Percentiles rank a stretch among this genome's conserved stretches.
phyloP scores from a whole-genome alignment of 2,329 filamentous ascomycete species.

The Metarhizium rileyi region DNA sequence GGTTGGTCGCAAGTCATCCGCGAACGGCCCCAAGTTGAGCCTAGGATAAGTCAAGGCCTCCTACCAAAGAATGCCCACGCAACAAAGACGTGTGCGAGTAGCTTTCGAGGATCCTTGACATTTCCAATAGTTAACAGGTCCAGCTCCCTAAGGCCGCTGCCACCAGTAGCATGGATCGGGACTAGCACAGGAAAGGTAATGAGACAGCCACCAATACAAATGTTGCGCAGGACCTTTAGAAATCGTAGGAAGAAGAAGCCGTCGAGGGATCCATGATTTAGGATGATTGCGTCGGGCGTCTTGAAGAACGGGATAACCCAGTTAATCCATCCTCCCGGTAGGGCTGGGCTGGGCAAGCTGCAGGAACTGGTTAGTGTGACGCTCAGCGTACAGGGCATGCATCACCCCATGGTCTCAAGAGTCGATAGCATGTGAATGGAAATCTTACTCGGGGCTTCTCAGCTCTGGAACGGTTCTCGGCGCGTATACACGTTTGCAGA shows the following conservation, averaged over 20 bases:
- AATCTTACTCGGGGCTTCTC: slow-evolving; percentile 30
- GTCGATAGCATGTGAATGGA: background rate
- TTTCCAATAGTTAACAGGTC: slow-evolving; percentile 75
- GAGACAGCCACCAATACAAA: slow-evolving; percentile 72
- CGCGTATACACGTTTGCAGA: slow-evolving; percentile 42
- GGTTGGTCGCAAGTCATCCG: background rate
- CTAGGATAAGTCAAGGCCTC: background rate
- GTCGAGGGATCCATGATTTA: slow-evolving; percentile 88
- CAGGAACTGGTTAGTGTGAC: background rate
- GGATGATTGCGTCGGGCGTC: slow-evolving; percentile 64
- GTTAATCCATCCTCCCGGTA: slow-evolving; percentile 53
- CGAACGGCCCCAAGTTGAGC: no score
- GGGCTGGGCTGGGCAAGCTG: slow-evolving; percentile 48
- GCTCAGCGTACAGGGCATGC: background rate
- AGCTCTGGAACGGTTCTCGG: slow-evolving; percentile 42
- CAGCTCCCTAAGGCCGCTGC: slow-evolving; percentile 53
- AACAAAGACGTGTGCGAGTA: slow-evolving; percentile 74
- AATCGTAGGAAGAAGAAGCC: slow-evolving; percentile 83
- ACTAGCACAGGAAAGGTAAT: slow-evolving; percentile 83
- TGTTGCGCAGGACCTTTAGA: slow-evolving; percentile 58
- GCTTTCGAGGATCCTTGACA: slow-evolving; percentile 47
- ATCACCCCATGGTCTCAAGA: background rate
- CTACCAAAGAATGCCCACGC: slow-evolving; percentile 64
- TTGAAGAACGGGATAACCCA: slow-evolving; percentile 61
- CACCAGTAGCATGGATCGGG: slow-evolving; percentile 80